Base-by-base conservation (phyloP, 192 early-diverging fungal species). In the Backusella australiensis region DNA sequence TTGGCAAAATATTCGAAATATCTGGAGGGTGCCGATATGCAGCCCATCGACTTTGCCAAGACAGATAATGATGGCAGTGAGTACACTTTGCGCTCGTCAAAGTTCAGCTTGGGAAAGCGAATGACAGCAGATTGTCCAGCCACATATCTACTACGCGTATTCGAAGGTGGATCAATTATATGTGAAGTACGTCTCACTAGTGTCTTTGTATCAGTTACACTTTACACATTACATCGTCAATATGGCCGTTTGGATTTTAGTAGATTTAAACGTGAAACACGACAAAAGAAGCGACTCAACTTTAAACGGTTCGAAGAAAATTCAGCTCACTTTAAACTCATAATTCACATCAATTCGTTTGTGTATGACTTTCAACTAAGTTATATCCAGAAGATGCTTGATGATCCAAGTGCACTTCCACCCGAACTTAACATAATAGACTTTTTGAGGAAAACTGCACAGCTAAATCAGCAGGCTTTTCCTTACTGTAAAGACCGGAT, bases 111-210 rank as follows among this genome's bases (percentile, higher is more conserved):
- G 7, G 81, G 78, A 1, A 76, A 83, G 12, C 71, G 83, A 34
- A 34, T 82, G 8, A 73, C 79, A 3, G 72, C 82, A 17, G 76
- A 82, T 8, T 82, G 75, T 71, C 86, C 88, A 7, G 75, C 88
- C 2, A 86, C 84, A 0, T 88, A 84, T 59, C 67, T 89, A 42
- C 74, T 87, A 69, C 86, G 87, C 34, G 82, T 82, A 2, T 82
- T 89, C n/a, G 83, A 87, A 65, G 86, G 82, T 5, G 89, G 89
- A n/a, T 87, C 84, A 0, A 86, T 90, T 49, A 85, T 90, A 63
- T 88, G 86, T 49, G 87, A 90, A 76, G 84, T 89, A 6, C 74
- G 85, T 21, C 74, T 90, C 9, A 80, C 86, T 56, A 81, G 80
- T n/a, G 77, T 77, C 63, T 90, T 90, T 78, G 85, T 89, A 1